Conservation (phyloP, 1,284 basidiomycete species). For the Coniferiporia sulphurascens region DNA sequence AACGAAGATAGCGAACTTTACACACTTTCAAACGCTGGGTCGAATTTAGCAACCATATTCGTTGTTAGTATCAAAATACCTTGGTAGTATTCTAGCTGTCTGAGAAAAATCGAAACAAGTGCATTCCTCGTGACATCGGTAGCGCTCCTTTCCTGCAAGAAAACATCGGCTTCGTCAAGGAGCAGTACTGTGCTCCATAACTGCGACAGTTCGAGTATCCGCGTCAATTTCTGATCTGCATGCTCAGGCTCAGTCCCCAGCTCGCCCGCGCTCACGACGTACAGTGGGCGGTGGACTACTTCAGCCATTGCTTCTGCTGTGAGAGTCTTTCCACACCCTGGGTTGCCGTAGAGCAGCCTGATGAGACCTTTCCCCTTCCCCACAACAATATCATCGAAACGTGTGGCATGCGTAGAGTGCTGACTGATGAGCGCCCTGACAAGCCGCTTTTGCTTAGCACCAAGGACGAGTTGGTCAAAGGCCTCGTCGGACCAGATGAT, state of each 20-base stretch:
- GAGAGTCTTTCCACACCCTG: constrained; percentile 49
- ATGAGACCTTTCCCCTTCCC: constrained; percentile 60
- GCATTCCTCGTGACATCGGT: constrained; percentile 58
- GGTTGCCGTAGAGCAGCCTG: constrained; percentile 56
- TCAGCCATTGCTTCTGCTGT: constrained; percentile 53
- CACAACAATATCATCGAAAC: constrained; percentile 58
- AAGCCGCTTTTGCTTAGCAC: constrained; percentile 44
- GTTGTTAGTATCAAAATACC: no score
- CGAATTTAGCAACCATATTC: no score
- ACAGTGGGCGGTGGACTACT: constrained; percentile 50
- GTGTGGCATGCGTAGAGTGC: constrained; percentile 41
- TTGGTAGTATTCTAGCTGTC: constrained; percentile 45
- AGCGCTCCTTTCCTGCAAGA: constrained; percentile 58
- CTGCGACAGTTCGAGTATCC: constrained; percentile 31
- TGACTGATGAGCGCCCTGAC: constrained; percentile 54
- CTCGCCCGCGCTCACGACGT: constrained; percentile 54
- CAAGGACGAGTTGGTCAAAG: constrained; percentile 53
- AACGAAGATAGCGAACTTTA: no score
- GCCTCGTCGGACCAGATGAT: constrained; percentile 55
- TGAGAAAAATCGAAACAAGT: constrained; percentile 60
- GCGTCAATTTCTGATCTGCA: constrained; percentile 39
- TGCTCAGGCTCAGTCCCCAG: constrained; percentile 45
- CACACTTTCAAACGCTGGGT: no score
- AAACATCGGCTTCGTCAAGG: constrained; percentile 60
- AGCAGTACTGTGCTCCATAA: constrained; percentile 58